phyloP scores from a whole-genome alignment of 805 yeast species.

The Candida pini region DNA sequence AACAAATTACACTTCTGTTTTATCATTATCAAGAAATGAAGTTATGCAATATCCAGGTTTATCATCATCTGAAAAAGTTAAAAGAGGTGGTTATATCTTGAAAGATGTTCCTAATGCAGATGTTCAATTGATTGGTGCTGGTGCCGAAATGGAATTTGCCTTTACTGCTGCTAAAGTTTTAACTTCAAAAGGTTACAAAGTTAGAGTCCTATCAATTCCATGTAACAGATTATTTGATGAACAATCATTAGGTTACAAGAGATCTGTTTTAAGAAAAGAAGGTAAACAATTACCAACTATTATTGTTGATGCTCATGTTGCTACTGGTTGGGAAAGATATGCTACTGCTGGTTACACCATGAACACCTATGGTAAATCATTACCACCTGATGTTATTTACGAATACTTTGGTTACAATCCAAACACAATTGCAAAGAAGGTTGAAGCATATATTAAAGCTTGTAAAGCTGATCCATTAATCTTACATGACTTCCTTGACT shows the following conservation, averaged over 20 bases:
- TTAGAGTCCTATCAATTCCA: conserved; percentile 85
- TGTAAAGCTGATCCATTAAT: conserved; percentile 19
- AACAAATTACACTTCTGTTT: conserved; percentile 54
- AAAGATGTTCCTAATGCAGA: conserved; percentile 60
- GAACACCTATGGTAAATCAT: conserved; percentile 95
- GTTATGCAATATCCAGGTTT: conserved; percentile 93
- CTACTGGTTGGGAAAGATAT: conserved; percentile 90
- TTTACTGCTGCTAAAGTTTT: conserved; percentile 79
- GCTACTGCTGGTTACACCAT: conserved; percentile 96
- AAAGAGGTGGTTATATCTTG: conserved; percentile 88
- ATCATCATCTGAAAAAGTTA: conserved; percentile 74
- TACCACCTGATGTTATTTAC: conserved; percentile 80
- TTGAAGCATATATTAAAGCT: conserved; percentile 23
- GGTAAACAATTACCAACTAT: conserved; percentile 71
- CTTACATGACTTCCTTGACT: conserved; percentile 28
- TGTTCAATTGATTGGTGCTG: conserved; percentile 71
- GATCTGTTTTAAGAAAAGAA: conserved; percentile 81
- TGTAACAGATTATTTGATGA: conserved; percentile 84
- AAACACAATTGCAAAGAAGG: conserved; percentile 67
- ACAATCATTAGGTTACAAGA: conserved; percentile 75
- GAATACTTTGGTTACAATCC: conserved; percentile 85
- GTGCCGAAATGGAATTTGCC: conserved; percentile 86
- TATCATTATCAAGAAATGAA: conserved; percentile 81
- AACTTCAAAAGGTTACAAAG: conserved; percentile 57
- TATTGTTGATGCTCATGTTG: conserved; percentile 89